Conservation (phyloP, 2,329 filamentous ascomycete species). For the Dactylonectria macrodidyma region DNA sequence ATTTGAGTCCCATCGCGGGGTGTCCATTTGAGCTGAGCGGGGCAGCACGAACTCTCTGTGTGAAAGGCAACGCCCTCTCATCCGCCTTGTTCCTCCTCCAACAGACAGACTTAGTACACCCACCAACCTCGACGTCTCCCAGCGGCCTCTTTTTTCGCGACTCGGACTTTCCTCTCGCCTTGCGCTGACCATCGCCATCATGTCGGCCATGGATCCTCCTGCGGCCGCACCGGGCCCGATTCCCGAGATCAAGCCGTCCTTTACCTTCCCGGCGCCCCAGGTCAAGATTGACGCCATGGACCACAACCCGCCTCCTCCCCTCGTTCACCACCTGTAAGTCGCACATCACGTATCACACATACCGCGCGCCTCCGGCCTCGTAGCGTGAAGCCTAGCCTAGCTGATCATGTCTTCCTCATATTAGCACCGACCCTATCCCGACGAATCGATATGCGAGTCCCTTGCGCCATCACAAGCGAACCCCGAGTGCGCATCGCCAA, state of each 20-base stretch:
- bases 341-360: neutral
- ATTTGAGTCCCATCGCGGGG: constrained; percentile 28
- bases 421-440: constrained; percentile 61
- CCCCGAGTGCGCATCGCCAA: constrained; percentile 70
- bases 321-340: constrained; percentile 61
- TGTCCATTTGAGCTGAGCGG: constrained; percentile 29
- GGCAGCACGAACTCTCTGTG: constrained; percentile 29
- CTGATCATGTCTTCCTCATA: constrained; percentile 11
- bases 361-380: constrained; percentile 3
- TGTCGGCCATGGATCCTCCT: constrained; percentile 41
- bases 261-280: constrained; percentile 49
- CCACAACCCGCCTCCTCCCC: constrained; percentile 49
- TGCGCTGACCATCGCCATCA: constrained; percentile 1
- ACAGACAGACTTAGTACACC: neutral
- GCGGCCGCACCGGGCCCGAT: constrained; percentile 31
- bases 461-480: constrained; percentile 70
- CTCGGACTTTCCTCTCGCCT: neutral
- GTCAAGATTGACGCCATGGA: constrained; percentile 51
- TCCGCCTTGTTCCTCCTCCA: neutral
- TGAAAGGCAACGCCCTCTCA: neutral
- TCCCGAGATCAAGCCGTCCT: constrained; percentile 40
- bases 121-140: constrained; percentile 4
- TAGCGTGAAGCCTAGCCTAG: constrained; percentile 25
- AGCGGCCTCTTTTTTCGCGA: neutral
- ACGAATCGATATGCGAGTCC: constrained; percentile 65